A percentile compares a stretch with the other conserved stretches of the same genome.
Evolutionary conservation across 2,329 filamentous ascomycete species (phyloP).

Genomic region (Microcera coccophila): DNA sequence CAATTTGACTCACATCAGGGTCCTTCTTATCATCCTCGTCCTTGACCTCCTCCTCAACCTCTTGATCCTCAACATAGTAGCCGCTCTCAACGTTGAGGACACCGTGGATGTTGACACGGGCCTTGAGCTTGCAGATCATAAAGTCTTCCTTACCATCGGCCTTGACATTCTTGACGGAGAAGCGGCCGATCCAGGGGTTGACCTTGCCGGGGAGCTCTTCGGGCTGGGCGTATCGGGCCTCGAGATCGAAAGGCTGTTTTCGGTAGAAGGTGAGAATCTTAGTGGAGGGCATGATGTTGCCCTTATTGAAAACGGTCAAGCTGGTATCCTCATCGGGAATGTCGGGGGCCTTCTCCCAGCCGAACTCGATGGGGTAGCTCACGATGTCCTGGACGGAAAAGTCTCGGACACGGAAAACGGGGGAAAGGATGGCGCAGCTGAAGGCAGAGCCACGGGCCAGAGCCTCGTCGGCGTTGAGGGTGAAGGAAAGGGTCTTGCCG

Average conservation of each 20-base stretch:
- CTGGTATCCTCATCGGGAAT: slow-evolving; percentile 98
- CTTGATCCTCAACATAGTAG: slow-evolving; percentile 97
- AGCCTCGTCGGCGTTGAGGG: slow-evolving; percentile 96
- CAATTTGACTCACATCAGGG: slow-evolving; percentile 61
- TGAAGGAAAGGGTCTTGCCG: slow-evolving; percentile 88
- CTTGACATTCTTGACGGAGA: slow-evolving; percentile 97
- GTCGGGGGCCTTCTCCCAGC: slow-evolving; percentile 97
- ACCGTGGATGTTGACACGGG: slow-evolving; percentile 92
- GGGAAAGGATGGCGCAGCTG: slow-evolving; percentile 94
- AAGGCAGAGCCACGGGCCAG: slow-evolving; percentile 94
- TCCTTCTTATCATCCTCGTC: slow-evolving; percentile 68
- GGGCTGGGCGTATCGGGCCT: slow-evolving; percentile 88
- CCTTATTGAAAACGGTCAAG: slow-evolving; percentile 94
- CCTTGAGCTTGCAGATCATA: slow-evolving; percentile 99
- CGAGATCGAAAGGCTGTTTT: slow-evolving; percentile 94
- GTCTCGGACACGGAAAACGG: slow-evolving; percentile 96
- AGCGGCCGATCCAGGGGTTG: slow-evolving; percentile 93
- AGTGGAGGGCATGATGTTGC: slow-evolving; percentile 94
- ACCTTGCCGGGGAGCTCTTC: slow-evolving; percentile 83
- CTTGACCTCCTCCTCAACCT: slow-evolving; percentile 89
- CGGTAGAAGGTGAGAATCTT: slow-evolving; percentile 99
- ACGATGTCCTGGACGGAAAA: slow-evolving; percentile 97
- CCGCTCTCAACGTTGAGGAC: slow-evolving; percentile 94
- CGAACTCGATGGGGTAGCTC: slow-evolving; percentile 97
- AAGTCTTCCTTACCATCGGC: slow-evolving; percentile 91